These are phyloP conservation scores for Blastocystis sp. DNA, from an alignment of 352 stramenopile genomes.

Conservation along the genomic window DNA sequence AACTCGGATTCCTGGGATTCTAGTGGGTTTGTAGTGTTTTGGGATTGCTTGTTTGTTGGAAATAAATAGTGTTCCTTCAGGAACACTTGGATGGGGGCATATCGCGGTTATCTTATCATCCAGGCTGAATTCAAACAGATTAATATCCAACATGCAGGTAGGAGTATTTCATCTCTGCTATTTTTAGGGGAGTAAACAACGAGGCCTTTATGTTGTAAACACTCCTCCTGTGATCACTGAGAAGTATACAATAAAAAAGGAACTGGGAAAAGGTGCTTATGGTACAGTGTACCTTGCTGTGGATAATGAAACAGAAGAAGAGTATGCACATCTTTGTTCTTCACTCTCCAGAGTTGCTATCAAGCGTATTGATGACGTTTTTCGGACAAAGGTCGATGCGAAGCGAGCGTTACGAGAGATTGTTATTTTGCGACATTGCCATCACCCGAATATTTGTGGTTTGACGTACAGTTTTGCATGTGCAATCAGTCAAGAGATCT, in stretches of 20 bases:
- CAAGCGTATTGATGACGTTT: constrained; percentile 60
- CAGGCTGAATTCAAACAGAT: neutral
- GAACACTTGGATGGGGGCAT: neutral
- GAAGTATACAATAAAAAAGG: constrained; percentile 59
- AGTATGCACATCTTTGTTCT: neutral
- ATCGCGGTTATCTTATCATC: neutral
- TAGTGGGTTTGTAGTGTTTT: neutral
- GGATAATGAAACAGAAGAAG: constrained; percentile 14
- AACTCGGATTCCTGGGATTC: constrained; percentile 51
- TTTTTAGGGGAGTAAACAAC: neutral
- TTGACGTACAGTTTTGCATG: neutral
- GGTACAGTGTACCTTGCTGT: constrained; percentile 51
- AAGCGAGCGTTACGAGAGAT: constrained; percentile 55
- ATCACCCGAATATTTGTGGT: constrained; percentile 58
- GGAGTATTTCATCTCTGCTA: neutral
- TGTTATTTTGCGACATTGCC: constrained; percentile 44
- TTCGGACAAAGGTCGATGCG: constrained; percentile 55
- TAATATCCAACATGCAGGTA: neutral
- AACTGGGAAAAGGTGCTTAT: constrained; percentile 57
- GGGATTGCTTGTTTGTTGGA: neutral
- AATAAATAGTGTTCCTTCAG: neutral
- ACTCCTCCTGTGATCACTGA: neutral
- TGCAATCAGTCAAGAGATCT: neutral
- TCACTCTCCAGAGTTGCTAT: constrained; percentile 47
- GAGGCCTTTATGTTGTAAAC: neutral